Evolutionary conservation across 164 flowering plant species (phyloP), one percentile per base, ranked within the genome.

Genomic region (Hamamelis virginiana): DNA sequence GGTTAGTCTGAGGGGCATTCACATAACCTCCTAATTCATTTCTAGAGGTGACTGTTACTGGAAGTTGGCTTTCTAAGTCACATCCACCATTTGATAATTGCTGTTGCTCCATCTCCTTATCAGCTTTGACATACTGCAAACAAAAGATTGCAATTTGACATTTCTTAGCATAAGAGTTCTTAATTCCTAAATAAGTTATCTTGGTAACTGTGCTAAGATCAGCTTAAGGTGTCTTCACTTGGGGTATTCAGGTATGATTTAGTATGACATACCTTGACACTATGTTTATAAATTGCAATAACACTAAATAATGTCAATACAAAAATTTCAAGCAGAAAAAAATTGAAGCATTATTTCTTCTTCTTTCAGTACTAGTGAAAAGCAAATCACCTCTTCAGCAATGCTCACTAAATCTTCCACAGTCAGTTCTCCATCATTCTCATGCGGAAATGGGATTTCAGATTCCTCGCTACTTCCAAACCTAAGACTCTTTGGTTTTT

Each of bases 321-420:
- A 5, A 12, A 26, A 47, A 22, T 21, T 38, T 21, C 19, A 14
- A 67, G 47, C 1, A 8, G 8, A 28, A 12, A 52, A 8, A 12
- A 27, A 19, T 50, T 33, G 26, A 53, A 19, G n/a, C 19, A 0
- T 44, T 1, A 50, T 33, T 18, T 59, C 59, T 18, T 26, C 23
- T 27, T 15, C 19, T 15, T 15, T 26, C 19, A 47, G 15, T 16
- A 50, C 18, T 1, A 22, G 47, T 9, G 48, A 69, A 25, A 59
- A 51, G 38, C 8, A 61, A 45, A 51, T 67, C 33, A 88, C 96
- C 96, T 90, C 90, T 73, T 87, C 46, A 41, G 96, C 96, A 70
- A 90, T 84, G 81, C 77, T 76, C 75, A 90, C 57, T 14, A 88
- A 78, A 83, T 89, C 90, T 46, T 86, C 89, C 64, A 87, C 64